Evolutionary conservation across 768 basidiomycete genomes (phyloP).

Genomic region (Paxillus rubicundulus): DNA sequence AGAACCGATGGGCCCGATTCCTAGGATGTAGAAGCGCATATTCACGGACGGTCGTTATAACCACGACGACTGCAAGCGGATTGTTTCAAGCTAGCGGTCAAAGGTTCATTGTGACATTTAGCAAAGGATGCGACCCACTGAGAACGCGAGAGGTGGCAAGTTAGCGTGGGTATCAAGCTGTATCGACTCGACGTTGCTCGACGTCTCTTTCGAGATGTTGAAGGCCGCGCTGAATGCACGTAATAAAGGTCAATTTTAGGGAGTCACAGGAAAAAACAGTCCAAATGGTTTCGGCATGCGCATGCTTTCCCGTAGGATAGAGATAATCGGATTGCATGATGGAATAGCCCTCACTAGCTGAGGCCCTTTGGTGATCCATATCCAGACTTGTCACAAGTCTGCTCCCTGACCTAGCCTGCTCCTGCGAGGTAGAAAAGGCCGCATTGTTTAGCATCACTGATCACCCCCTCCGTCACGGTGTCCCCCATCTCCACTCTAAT

Average conservation of each 20-base stretch:
- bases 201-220: no score
- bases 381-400: not conserved
- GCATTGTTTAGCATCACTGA: constrained; percentile 1
- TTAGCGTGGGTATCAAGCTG: no score
- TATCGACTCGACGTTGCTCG: no score
- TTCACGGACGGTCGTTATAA: constrained; percentile 10
- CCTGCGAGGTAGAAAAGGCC: constrained; percentile 5
- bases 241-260: no score
- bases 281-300: no score
- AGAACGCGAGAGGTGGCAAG: not conserved
- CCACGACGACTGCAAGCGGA: not conserved
- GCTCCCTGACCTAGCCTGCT: not conserved
- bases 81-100: constrained; percentile 1
- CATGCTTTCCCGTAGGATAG: not conserved
- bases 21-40: constrained; percentile 77
- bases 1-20: constrained; percentile 80
- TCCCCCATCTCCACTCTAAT: constrained; percentile 10
- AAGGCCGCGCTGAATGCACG: no score
- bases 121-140: constrained; percentile 5
- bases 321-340: not conserved
- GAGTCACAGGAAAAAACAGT: no score
- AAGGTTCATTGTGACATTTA: constrained; percentile 1
- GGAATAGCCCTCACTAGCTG: not conserved
- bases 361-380: not conserved
- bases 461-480: not conserved